These are phyloP conservation scores for Sugiyamaella marilandica DNA, from an alignment of 805 yeast species.

Conservation along the genomic window DNA sequence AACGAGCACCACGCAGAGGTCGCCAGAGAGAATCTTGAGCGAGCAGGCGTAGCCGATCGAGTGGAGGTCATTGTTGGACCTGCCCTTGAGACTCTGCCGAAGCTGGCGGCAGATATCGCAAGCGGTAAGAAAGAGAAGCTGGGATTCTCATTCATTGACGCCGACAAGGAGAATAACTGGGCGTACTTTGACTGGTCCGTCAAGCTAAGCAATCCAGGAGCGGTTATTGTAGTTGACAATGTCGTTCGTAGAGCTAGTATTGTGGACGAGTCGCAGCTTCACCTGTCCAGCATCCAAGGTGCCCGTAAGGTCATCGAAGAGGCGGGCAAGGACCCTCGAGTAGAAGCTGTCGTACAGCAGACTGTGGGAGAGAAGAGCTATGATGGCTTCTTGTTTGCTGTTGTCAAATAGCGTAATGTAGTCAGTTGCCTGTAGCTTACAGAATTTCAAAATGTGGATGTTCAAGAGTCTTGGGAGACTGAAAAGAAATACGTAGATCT, in stretches of 20 bases:
- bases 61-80: conserved; percentile 19
- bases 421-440: too few relatives aligned
- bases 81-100: conserved; percentile 14
- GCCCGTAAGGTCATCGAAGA: conserved; percentile 8
- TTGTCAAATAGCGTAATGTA: conserved; percentile 8
- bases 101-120: conserved; percentile 1
- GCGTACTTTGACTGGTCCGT: conserved; percentile 16
- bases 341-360: conserved; percentile 14
- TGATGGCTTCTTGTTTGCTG: conserved; percentile 15
- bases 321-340: conserved; percentile 9
- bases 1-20: conserved; percentile 15
- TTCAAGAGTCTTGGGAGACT: too few relatives aligned
- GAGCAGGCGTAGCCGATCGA: conserved; percentile 15
- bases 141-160: conserved; percentile 17
- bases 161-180: conserved; percentile 14
- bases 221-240: conserved; percentile 15
- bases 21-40: conserved; percentile 13
- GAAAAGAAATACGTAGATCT: too few relatives aligned
- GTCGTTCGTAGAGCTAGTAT: conserved; percentile 12
- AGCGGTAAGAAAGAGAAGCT: conserved; percentile 5
- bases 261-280: not conserved
- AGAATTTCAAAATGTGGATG: too few relatives aligned
- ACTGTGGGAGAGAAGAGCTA: conserved; percentile 14
- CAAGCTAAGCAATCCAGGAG: conserved; percentile 9
- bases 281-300: conserved; percentile 4